Conservation (phyloP, 2,329 filamentous ascomycete species). For the Stagonosporopsis vannaccii region DNA sequence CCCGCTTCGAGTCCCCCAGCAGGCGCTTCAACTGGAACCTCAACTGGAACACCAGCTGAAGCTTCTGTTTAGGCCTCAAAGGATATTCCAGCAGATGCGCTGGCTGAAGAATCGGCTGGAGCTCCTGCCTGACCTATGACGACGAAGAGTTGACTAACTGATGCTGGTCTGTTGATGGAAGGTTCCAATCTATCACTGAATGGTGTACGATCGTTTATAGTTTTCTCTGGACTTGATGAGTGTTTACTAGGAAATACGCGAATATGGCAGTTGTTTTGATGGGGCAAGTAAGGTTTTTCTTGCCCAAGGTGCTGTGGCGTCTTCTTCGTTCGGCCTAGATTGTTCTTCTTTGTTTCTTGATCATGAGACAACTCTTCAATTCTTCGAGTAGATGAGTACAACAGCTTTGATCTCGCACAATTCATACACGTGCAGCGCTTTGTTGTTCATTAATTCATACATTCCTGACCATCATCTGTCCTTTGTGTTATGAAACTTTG, state of each 20-base stretch:
- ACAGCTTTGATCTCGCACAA: background rate
- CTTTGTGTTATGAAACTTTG: background rate
- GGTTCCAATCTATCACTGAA: conserved; percentile 4
- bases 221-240: background rate
- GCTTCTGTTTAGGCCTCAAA: background rate
- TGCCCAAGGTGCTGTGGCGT: background rate
- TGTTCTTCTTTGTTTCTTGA: background rate
- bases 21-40: background rate
- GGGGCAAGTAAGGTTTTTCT: background rate
- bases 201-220: background rate
- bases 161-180: background rate
- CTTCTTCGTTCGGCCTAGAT: background rate
- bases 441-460: no score
- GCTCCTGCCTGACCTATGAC: background rate
- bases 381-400: background rate
- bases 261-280: background rate
- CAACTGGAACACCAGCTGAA: background rate
- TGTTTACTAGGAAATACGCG: background rate
- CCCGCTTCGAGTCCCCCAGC: background rate
- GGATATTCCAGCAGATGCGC: background rate
- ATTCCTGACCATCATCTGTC: no score
- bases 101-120: background rate
- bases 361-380: background rate
- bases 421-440: background rate
- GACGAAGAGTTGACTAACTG: background rate